Evolutionary conservation across 306 rosid species (phyloP).

Genomic region (Vicia sativa): DNA sequence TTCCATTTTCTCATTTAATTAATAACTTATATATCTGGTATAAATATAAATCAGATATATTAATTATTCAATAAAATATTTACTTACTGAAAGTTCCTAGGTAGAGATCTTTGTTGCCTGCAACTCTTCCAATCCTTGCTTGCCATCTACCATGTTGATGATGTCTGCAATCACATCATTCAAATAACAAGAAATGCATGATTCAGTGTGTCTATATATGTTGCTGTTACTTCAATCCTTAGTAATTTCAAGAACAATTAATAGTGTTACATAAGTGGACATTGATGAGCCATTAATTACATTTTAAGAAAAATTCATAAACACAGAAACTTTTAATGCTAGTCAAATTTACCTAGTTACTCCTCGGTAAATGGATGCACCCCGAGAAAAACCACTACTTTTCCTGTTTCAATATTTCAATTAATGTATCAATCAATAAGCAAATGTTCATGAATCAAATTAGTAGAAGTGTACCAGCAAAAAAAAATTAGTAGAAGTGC

Average conservation of each 20-base stretch:
- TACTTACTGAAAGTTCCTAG: conserved; percentile 82
- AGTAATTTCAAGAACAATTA: neutral
- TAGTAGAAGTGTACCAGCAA: neutral
- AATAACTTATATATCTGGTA: no score
- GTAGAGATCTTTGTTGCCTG: conserved; percentile 93
- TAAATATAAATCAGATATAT: no score
- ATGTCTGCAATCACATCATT: conserved; percentile 54
- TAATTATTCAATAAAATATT: no score
- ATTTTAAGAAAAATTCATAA: neutral
- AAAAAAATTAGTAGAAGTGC: neutral
- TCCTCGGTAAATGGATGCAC: conserved; percentile 95
- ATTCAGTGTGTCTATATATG: neutral
- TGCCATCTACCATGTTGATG: conserved; percentile 99
- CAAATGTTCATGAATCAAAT: neutral
- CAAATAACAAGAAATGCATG: neutral
- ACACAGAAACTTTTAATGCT: neutral
- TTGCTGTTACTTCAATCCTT: neutral
- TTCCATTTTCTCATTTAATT: no score
- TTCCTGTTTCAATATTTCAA: conserved; percentile 55
- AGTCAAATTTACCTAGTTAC: conserved; percentile 73
- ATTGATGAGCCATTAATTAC: neutral
- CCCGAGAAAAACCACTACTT: conserved; percentile 95
- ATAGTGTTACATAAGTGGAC: neutral
- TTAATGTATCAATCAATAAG: conserved; percentile 11
- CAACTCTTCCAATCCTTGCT: conserved; percentile 94